Base-by-base conservation (phyloP, 176 grass and related monocot species). In the Phragmites australis region DNA sequence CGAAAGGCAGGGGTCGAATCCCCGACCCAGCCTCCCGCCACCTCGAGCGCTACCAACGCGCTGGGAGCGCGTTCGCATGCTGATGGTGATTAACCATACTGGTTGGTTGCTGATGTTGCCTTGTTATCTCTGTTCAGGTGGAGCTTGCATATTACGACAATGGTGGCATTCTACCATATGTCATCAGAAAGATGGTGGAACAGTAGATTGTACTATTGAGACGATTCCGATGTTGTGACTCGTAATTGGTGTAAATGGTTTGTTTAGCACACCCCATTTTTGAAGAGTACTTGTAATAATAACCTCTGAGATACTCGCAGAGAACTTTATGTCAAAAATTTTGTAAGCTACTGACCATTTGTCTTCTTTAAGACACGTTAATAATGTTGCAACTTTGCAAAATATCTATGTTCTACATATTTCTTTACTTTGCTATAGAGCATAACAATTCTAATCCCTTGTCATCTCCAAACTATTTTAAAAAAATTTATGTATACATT, bases 81-180 rank as follows among this genome's bases (percentile, higher is more conserved):
- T 48, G 46, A 40, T 68, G 54, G 52, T 45, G 16, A 16, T 51
- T 55, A 30, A 32, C 17, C 30, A 43, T 67, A n/a, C 21, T 62
- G 42, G 18, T 3, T 62, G 42, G 18, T 3, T 52, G 48, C 47
- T 80, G 82, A 76, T 62, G 48, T 42, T 75, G n/a, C 3, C 47
- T 67, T 54, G 6, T 32, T 66, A 16, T 74, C 10, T 12, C 22
- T 27, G 6, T 83, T 53, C 75, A 98, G 95, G 95, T 98, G 89
- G 95, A 98, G 78, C 77, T 98, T 39, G 95, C 92, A 22, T 98
- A 98, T 77, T 98, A 93, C 78, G 81, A 94, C 54, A 75, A 98
- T 18, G 95, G 95, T 40, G 95, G 95, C 23, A 98, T 98, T 85
- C 84, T 98, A 19, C 95, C 95, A 21, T 98, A 83, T 75, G 95